Evolutionary conservation across 2,329 filamentous ascomycete species (phyloP).

Genomic region (Aspergillus sp.): DNA sequence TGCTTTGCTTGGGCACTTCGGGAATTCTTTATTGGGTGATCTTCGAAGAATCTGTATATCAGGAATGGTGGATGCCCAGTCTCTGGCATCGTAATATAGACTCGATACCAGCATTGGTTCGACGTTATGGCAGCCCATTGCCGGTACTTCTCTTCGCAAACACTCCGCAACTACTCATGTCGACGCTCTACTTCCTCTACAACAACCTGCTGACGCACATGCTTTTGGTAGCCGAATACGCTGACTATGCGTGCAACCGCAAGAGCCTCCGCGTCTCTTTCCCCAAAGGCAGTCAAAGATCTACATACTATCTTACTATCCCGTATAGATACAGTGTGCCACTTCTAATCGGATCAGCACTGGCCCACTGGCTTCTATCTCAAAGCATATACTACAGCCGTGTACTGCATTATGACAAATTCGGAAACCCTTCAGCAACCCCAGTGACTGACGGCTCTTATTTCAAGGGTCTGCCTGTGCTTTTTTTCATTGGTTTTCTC

Average conservation of each 20-base stretch:
- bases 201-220: conserved; percentile 40
- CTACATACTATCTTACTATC: conserved; percentile 41
- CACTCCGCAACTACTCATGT: conserved; percentile 26
- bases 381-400: conserved; percentile 35
- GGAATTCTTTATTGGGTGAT: not conserved
- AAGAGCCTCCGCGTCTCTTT: conserved; percentile 41
- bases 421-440: not conserved
- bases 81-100: not conserved
- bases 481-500: not conserved
- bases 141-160: conserved; percentile 24
- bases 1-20: not conserved
- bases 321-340: conserved; percentile 40
- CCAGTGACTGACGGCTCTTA: too few relatives aligned
- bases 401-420: conserved; percentile 24
- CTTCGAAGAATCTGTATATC: not conserved
- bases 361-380: conserved; percentile 45
- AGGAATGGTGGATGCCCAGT: not conserved
- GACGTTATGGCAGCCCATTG: not conserved
- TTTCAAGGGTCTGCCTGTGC: too few relatives aligned
- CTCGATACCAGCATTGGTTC: not conserved
- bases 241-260: conserved; percentile 27
- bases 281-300: conserved; percentile 37
- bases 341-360: conserved; percentile 23
- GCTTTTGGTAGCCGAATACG: conserved; percentile 45
- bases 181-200: conserved; percentile 25